Evolutionary conservation across 148 eudicot genomes (phyloP).

Genomic region (Selenicereus undatus): DNA sequence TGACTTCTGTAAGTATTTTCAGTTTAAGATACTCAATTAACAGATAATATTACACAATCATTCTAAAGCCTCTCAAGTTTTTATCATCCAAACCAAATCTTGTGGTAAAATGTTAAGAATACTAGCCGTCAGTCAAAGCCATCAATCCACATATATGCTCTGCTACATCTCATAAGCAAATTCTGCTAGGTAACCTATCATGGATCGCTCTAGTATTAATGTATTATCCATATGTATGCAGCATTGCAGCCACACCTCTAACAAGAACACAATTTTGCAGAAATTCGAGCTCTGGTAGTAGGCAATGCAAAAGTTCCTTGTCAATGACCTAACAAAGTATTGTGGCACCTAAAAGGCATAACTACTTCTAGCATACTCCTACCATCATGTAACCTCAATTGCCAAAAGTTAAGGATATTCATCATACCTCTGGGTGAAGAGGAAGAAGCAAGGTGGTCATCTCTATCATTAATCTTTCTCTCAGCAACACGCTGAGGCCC

Average conservation of each 20-base stretch:
- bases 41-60: neutral
- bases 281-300: neutral
- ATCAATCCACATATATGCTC: neutral
- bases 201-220: no score
- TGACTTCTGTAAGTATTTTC: no score
- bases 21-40: neutral
- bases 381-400: neutral
- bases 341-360: neutral
- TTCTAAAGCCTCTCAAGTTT: neutral
- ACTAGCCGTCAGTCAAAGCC: neutral
- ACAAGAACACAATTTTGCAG: neutral
- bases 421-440: conserved; percentile 58
- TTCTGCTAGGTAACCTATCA: neutral
- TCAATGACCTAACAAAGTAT: neutral
- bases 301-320: neutral
- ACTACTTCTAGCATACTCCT: neutral
- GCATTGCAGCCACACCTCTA: neutral
- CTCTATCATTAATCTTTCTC: conserved; percentile 39
- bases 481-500: conserved; percentile 37
- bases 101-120: neutral
- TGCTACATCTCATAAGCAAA: neutral
- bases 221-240: neutral
- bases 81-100: neutral
- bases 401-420: neutral
- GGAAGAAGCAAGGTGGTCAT: conserved; percentile 19